Evolutionary conservation across 202 grass and related monocot genomes (phyloP).

Genomic region (Saccharum hybrid): DNA sequence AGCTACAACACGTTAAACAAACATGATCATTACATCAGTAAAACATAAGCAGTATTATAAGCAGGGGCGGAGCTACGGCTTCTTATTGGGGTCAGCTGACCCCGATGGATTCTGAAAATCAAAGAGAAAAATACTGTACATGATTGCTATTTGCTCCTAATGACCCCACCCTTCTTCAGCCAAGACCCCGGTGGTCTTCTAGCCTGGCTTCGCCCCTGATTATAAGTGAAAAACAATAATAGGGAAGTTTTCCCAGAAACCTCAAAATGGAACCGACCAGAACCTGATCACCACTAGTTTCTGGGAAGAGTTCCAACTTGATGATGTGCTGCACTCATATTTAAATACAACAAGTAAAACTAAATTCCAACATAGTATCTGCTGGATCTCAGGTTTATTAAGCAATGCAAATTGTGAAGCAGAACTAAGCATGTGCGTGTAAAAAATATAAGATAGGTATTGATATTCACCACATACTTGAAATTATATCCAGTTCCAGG

Average conservation of each 20-base stretch:
- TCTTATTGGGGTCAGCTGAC: no score
- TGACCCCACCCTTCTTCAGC: no score
- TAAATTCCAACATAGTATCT: not conserved
- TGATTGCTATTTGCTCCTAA: no score
- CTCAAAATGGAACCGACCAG: not conserved
- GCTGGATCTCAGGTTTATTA: not conserved
- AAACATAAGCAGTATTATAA: not conserved
- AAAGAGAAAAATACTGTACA: no score
- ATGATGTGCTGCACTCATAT: constrained; percentile 10
- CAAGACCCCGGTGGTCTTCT: no score
- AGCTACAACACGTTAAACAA: not conserved
- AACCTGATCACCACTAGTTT: not conserved
- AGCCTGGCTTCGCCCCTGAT: no score
- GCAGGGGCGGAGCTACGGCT: no score
- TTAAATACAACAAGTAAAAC: not conserved
- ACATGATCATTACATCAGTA: not conserved
- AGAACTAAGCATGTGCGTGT: not conserved
- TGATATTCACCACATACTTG: constrained; percentile 68
- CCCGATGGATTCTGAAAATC: no score
- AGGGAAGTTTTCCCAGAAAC: not conserved
- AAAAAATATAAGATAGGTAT: constrained; percentile 2
- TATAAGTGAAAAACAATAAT: not conserved
- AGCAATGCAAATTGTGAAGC: not conserved
- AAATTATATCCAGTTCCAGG: constrained; percentile 93
- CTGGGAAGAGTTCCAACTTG: not conserved